These are phyloP conservation scores for Kockiozyma suomiensis DNA, from an alignment of 805 yeast genomes.

Conservation along the genomic window DNA sequence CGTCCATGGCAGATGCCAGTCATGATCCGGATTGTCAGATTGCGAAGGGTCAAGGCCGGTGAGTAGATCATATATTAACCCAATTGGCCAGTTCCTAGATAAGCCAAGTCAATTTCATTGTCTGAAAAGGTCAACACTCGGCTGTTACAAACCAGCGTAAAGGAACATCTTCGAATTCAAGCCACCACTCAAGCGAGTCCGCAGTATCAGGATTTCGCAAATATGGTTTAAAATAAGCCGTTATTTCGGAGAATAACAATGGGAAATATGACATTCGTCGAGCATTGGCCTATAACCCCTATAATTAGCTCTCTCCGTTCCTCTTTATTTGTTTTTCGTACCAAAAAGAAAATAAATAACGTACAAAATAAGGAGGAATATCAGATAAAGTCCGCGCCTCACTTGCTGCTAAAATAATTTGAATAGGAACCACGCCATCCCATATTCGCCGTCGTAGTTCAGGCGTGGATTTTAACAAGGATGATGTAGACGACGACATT, in stretches of 20 bases:
- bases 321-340: not conserved
- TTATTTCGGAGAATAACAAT: conserved; percentile 31
- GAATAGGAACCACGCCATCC: conserved; percentile 40
- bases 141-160: conserved; percentile 56
- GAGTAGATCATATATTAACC: not conserved
- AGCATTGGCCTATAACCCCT: conserved; percentile 29
- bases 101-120: not conserved
- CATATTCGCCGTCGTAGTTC: conserved; percentile 31
- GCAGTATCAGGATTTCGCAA: conserved; percentile 37
- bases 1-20: conserved; percentile 50
- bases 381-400: conserved; percentile 31
- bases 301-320: not conserved
- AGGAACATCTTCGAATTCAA: conserved; percentile 65
- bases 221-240: conserved; percentile 35
- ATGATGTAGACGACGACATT: not conserved
- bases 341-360: not conserved
- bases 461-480: not conserved
- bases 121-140: not conserved
- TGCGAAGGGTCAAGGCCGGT: conserved; percentile 23
- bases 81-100: conserved; percentile 5
- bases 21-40: conserved; percentile 23
- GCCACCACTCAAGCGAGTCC: conserved; percentile 54
- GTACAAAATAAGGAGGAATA: conserved; percentile 29
- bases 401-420: conserved; percentile 34
- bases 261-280: conserved; percentile 39